Evolutionary conservation across 2,329 filamentous ascomycete species (phyloP), one percentile per base, ranked within the genome.

Genomic region (Immersiporthe knoxdaviesiana): DNA sequence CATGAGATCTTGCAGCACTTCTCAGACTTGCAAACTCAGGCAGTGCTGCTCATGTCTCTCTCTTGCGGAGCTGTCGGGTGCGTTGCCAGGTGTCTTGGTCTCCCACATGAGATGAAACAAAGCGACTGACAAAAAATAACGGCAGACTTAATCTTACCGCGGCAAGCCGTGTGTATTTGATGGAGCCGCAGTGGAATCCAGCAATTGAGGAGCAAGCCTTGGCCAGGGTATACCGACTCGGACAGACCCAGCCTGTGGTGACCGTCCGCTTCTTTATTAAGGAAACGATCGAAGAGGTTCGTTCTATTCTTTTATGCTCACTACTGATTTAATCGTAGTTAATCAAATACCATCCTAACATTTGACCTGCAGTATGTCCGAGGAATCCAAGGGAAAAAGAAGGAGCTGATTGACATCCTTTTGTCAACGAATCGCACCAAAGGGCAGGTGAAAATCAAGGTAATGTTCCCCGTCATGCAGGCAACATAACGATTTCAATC

Each of bases 161-260:
- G 7, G 65, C 56, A 62, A 60, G 5, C 14, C 56, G 56, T 3
- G 56, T 37, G 21, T 62, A 62, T 67, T n/a, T 67, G n/a, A 67
- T 52, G 41, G 65, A 67, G 44, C 65, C 65, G 2, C 65, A 67
- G 35, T 67, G 56, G 56, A 52, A 62, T 32, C 39, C 56, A 37
- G 65, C 41, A 1, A 54, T 62, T 12, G 65, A 63, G 39, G 65
- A 63, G 11, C 58, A 67, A 39, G 65, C 41, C 8, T 6, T 47
- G 18, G 41, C 41, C 4, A 47, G 1, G 58, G 27, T 39, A 1
- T 30, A 67, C 41, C 58, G 65, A 6, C 24, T 67, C 35, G 56
- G 30, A 54, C 65, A 67, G 47, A 67, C 41, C 0, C 30, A 21
- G 24, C 39, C 41, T 27, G 56, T 54, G 8, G 24, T 44, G 30